Evolutionary conservation across 2,329 filamentous ascomycete genomes (phyloP), one percentile per base, ranked within the genome.

Genomic region (Aspergillus melleus): DNA sequence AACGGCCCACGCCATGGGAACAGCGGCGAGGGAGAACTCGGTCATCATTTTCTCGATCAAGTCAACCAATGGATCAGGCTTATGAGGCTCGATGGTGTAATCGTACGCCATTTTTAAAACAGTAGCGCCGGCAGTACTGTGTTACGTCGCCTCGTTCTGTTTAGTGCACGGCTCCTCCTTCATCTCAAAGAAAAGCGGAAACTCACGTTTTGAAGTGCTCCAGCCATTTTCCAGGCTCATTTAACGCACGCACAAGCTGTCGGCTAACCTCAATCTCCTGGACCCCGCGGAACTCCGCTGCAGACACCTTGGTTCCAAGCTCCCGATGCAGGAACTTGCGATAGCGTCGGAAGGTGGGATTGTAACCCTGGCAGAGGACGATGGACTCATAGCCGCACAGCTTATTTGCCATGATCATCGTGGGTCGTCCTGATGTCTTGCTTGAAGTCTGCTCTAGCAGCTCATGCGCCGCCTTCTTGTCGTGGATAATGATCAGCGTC

Each of bases 1-100:
- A 2, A 83, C 79, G 3, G 73, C 59, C 74, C 74, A 83, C 12
- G 66, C 72, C 6, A 79, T 77, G 2, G 80, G 77, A 0, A 77
- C 68, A 4, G 68, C 70, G 3, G 79, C 76, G 24, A 74, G 65
- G 1, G 75, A 69, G 53, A 83, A 79, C 10, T 78, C 62, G 2
- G 65, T 64, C 67, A 81, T 74, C 8, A 74, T 73, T 32, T 71
- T 65, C 11, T 75, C 72, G 1, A 75, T 75, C 19, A 81, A 52
- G 19, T 77, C 70, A 2, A 82, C 73, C 1, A 82, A 69, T n/a
- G 66, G 64, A n/a, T 68, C 67, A 8, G 16, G 32, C 9, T 22
- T 36, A 29, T 63, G 60, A 2, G 61, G 58, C n/a, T 68, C 66
- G 51, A 68, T 63, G 12, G 61, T 61, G 54, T 69, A 68, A 3